Percentiles rank a stretch among this genome's conserved stretches.
Conservation (phyloP, 164 flowering plant genomes). For the Vitis riparia region DNA sequence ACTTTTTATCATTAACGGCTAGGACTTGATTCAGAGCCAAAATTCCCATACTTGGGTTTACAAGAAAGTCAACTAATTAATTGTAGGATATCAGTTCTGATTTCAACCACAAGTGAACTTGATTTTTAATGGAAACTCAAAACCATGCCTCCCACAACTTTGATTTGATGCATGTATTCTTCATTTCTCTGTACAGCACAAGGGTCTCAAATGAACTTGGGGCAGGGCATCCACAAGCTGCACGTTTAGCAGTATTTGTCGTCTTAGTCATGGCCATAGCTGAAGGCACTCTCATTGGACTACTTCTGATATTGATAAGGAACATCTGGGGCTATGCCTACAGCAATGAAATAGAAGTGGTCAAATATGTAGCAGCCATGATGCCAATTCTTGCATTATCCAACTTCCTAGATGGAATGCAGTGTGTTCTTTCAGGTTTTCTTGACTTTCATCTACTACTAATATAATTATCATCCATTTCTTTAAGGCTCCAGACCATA, state of each 20-base stretch:
- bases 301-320: slow-evolving; percentile 45
- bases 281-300: slow-evolving; percentile 47
- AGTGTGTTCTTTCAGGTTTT: slow-evolving; percentile 78
- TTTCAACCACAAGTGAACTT: not conserved
- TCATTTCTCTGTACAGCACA: slow-evolving; percentile 40
- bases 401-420: slow-evolving; percentile 68
- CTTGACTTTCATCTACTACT: not conserved
- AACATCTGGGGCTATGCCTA: slow-evolving; percentile 64
- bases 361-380: slow-evolving; percentile 58
- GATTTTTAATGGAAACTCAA: not conserved
- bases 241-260: slow-evolving; percentile 56
- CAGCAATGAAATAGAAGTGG: slow-evolving; percentile 67
- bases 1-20: too few species aligned
- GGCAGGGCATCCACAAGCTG: slow-evolving; percentile 62
- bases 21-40: too few species aligned
- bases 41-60: too few species aligned
- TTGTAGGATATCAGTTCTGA: too few species aligned
- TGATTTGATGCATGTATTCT: not conserved
- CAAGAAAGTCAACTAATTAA: too few species aligned
- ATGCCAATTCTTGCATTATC: slow-evolving; percentile 68
- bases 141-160: not conserved
- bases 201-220: slow-evolving; percentile 86
- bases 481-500: too few species aligned
- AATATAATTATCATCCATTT: too few species aligned
- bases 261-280: slow-evolving; percentile 41